Evolutionary conservation across 2,329 filamentous ascomycete species (phyloP).

Genomic region (Onygenales sp.): DNA sequence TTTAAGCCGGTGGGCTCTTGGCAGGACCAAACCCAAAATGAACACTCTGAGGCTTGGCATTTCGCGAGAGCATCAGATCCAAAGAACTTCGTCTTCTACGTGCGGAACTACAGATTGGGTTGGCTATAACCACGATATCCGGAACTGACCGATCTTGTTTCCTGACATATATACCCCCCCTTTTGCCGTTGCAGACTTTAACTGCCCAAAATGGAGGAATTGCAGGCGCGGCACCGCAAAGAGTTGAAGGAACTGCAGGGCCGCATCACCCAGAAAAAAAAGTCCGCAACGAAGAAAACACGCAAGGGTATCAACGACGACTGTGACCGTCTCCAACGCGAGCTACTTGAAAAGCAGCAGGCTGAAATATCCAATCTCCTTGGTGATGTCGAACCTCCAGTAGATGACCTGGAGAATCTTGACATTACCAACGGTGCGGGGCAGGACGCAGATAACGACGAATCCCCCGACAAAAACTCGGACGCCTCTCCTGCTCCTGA

Average conservation of each 20-base stretch:
- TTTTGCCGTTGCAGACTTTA: background rate
- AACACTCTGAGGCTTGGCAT: background rate
- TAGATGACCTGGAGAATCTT: slow-evolving; percentile 23
- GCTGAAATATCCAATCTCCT: slow-evolving; percentile 40
- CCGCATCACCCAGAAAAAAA: slow-evolving; percentile 89
- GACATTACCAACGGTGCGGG: slow-evolving; percentile 20
- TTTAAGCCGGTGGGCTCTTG: slow-evolving; percentile 7
- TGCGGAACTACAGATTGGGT: background rate
- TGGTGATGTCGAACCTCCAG: slow-evolving; percentile 15
- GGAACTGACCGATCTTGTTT: background rate
- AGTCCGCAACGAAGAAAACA: slow-evolving; percentile 79
- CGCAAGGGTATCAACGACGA: slow-evolving; percentile 61
- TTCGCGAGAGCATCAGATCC: background rate
- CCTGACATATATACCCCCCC: background rate
- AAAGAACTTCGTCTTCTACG: too few species aligned
- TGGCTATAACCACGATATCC: background rate
- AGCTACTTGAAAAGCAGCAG: slow-evolving; percentile 46
- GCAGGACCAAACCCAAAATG: background rate
- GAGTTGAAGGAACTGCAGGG: slow-evolving; percentile 80
- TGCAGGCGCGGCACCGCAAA: slow-evolving; percentile 73
- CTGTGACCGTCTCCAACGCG: slow-evolving; percentile 48
- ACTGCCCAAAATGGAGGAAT: slow-evolving; percentile 53
- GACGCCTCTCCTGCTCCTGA: background rate
- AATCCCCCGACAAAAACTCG: background rate
- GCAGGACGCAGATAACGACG: slow-evolving; percentile 5